Percentiles rank a stretch among this genome's conserved stretches.
phyloP scores from a whole-genome alignment of 768 basidiomycete species.

The Auricularia sp. region DNA sequence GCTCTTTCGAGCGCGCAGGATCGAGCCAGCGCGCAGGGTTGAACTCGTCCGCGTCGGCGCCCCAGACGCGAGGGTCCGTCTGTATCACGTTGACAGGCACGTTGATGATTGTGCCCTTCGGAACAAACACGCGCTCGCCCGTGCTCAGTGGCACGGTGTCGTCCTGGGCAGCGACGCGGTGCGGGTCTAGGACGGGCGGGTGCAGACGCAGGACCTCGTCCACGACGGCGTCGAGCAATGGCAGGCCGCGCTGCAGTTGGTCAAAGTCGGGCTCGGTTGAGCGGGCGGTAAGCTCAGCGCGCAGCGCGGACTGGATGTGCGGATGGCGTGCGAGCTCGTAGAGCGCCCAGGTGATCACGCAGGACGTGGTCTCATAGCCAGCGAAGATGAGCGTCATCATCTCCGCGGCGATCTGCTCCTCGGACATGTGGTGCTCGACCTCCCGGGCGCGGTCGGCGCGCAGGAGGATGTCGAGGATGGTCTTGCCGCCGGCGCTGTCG shows the following conservation, averaged over 20 bases:
- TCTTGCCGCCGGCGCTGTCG: conserved; percentile 8
- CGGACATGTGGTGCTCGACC: conserved; percentile 4
- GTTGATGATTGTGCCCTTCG: conserved; percentile 44
- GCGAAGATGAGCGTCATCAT: conserved; percentile 20
- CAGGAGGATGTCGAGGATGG: conserved; percentile 6
- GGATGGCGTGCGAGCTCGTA: conserved; percentile 50
- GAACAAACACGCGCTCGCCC: conserved; percentile 36
- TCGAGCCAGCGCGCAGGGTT: conserved; percentile 54
- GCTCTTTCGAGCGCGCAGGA: neutral
- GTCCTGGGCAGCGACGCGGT: conserved; percentile 51
- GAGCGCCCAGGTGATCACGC: conserved; percentile 48
- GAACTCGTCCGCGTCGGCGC: conserved; percentile 46
- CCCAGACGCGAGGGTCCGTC: conserved; percentile 46
- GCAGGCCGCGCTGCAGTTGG: conserved; percentile 36
- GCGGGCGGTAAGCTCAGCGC: conserved; percentile 39
- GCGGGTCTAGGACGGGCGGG: conserved; percentile 54
- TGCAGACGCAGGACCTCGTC: conserved; percentile 55
- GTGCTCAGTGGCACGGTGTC: conserved; percentile 44
- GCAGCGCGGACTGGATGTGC: conserved; percentile 43
- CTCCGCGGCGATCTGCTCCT: conserved; percentile 10
- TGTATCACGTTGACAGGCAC: conserved; percentile 53
- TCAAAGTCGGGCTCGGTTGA: conserved; percentile 42
- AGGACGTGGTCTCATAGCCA: conserved; percentile 34
- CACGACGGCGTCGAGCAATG: conserved; percentile 50
- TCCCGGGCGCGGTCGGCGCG: conserved; percentile 5